Conservation (phyloP, 305 asterid species). For the Fraxinus greggii region DNA sequence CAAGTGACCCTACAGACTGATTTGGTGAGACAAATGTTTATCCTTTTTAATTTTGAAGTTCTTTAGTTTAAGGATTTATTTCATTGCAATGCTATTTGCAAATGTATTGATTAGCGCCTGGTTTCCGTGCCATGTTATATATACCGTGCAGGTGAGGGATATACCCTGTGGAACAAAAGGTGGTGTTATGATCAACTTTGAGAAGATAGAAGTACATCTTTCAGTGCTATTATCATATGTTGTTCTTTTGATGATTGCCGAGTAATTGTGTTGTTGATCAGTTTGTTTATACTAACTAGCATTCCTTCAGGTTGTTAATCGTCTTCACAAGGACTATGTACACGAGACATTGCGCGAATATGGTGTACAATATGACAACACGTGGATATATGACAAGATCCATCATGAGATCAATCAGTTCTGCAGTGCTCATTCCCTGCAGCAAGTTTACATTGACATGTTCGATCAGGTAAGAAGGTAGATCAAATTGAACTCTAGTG, state of each 20-base stretch:
- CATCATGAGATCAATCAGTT: slow-evolving; percentile 99
- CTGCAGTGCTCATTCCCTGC: slow-evolving; percentile 92
- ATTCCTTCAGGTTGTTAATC: slow-evolving; percentile 83
- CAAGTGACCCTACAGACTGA: slow-evolving; percentile 98
- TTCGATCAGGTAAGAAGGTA: slow-evolving; percentile 76
- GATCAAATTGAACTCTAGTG: not conserved
- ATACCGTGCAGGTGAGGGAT: slow-evolving; percentile 82
- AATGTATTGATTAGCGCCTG: not conserved
- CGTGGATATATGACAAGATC: slow-evolving; percentile 99
- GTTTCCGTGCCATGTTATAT: slow-evolving; percentile 17
- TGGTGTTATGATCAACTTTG: slow-evolving; percentile 94
- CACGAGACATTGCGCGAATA: slow-evolving; percentile 75
- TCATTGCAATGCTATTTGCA: slow-evolving; percentile 4
- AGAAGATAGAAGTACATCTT: slow-evolving; percentile 77
- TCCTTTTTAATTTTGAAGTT: slow-evolving; percentile 7
- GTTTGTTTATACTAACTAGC: slow-evolving; percentile 17
- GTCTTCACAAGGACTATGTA: slow-evolving; percentile 81
- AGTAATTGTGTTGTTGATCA: slow-evolving; percentile 37
- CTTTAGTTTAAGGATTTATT: slow-evolving; percentile 8
- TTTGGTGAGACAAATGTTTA: slow-evolving; percentile 51
- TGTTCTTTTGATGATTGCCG: not conserved
- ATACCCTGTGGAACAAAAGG: slow-evolving; percentile 99
- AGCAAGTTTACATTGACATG: slow-evolving; percentile 98
- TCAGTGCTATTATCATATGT: slow-evolving; percentile 31
- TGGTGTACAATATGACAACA: slow-evolving; percentile 90